Conservation (phyloP, 2,329 filamentous ascomycete species). For the Xylariaceae sp. region DNA sequence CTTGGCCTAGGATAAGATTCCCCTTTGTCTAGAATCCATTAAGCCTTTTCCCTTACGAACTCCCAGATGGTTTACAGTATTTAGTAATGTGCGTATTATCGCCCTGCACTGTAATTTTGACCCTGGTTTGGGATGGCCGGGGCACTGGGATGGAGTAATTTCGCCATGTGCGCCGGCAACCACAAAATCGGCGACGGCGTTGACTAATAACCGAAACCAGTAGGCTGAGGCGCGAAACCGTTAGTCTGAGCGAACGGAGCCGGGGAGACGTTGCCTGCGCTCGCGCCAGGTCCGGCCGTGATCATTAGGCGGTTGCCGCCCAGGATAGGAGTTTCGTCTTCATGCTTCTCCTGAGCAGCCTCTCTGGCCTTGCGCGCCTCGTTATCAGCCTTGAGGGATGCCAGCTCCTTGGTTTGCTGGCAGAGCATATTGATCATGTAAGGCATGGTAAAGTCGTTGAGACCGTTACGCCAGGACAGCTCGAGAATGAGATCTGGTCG, state of each 20-base stretch:
- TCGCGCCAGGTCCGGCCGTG: constrained; percentile 73
- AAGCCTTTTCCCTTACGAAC: not conserved
- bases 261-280: constrained; percentile 51
- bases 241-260: constrained; percentile 75
- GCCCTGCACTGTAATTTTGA: not conserved
- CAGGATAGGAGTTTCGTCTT: constrained; percentile 91
- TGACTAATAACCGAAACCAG: constrained; percentile 63
- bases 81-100: not conserved
- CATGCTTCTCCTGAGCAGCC: constrained; percentile 70
- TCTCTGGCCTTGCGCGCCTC: constrained; percentile 85
- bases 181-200: constrained; percentile 12
- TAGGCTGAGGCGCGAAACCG: constrained; percentile 84
- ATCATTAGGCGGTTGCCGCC: constrained; percentile 89
- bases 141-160: constrained; percentile 3
- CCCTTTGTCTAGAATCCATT: not conserved
- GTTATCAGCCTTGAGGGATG: constrained; percentile 87
- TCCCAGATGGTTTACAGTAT: not conserved
- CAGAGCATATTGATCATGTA: constrained; percentile 99
- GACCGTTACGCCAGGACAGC: constrained; percentile 92
- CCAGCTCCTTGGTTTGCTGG: constrained; percentile 84
- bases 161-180: not conserved
- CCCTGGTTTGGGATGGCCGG: not conserved
- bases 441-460: constrained; percentile 97
- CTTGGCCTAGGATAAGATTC: not conserved
- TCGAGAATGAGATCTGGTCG: constrained; percentile 90